Evolutionary conservation across 495 filamentous ascomycete species (phyloP), one percentile per base, ranked within the genome.

Genomic region (Xylaria intraflava): DNA sequence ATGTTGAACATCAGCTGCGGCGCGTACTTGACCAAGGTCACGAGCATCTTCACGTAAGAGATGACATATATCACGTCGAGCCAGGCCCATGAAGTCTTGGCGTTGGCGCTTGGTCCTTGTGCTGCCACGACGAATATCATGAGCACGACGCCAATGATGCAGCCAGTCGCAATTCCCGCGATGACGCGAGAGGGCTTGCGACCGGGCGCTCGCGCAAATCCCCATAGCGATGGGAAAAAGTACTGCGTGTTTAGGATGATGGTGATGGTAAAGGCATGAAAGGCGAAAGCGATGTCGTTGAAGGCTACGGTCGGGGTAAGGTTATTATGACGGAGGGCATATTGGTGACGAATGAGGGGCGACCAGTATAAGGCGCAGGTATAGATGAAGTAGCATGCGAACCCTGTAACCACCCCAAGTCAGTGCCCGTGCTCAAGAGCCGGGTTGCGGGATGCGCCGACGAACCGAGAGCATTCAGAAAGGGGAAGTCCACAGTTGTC

Each of bases 1-100:
- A 87, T 90, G 71, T 97, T 97, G 55, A 85, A 74, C 56, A 82
- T 75, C 10, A 84, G 84, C 71, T 98, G 93, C 11, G 93, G 94
- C 33, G 87, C 79, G 69, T 97, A 98, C 66, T 98, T 98, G 60
- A 95, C 75, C 4, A 95, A 63, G 0, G 89, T 95, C 40, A 95
- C 80, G 20, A 90, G 59, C n/a, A 98, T 74, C 68, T 98, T 98
- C 67, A 93, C 77, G 61, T 89, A 95, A 16, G 86, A 86, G 20
- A 93, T 69, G 12, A 81, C 76, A 69, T 96, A 96, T 39, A 94
- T 76, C 26, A 64, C 71, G 50, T 78, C 72, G 0, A 75, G 66
- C 74, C 70, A 77, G 16, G 72, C 67, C 73, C 75, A 76, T 3
- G 65, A 51, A 17, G 54, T 53, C 36, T 45, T 56, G 45, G 60